Base-by-base conservation (phyloP, 768 basidiomycete genomes). In the Plicaturopsis crispa region DNA sequence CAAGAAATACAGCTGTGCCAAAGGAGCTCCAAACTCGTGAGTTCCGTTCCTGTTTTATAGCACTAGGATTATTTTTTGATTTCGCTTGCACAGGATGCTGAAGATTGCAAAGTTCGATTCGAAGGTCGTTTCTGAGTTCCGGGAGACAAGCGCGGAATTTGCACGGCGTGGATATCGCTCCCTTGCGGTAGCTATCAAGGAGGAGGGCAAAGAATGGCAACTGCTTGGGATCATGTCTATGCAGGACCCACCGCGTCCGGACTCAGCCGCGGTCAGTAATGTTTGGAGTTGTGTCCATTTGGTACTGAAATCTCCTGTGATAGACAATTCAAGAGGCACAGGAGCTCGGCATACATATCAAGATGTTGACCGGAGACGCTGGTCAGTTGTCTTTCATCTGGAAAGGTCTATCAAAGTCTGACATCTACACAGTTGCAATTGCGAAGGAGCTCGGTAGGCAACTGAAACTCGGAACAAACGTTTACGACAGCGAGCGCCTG, bases 321-420 rank as follows among this genome's bases (percentile, higher is more conserved):
- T 24, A 62, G 51, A 70, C 69, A 4, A 63, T 71, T 40, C 52
- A 50, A 6, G 70, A 69, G 48, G 70, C 69, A 6, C 53, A 53
- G 24, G 46, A 57, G 13, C 59, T 71, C 26, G 69, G 69, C 8
- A 60, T 71, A 38, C 54, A 57, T 36, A 59, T 72, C 40, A 72
- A 72, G 60, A 72, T 72, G 70, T 57, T 72, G 12, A 72, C 70
- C 10, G 69, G 69, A 31, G 69, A 71, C 44, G 68, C 67, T 24
- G 68, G n/a, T n/a, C n/a, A n/a, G n/a, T n/a, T n/a, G n/a, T n/a
- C n/a, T n/a, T n/a, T n/a, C n/a, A n/a, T n/a, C n/a, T n/a, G n/a
- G n/a, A n/a, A n/a, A n/a, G n/a, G n/a, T n/a, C n/a, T n/a, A n/a
- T n/a, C n/a, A n/a, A n/a, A n/a, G n/a, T n/a, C n/a, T n/a, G n/a